phyloP scores from a whole-genome alignment of 192 early-diverging fungal species.

The Linnemannia elongata region DNA sequence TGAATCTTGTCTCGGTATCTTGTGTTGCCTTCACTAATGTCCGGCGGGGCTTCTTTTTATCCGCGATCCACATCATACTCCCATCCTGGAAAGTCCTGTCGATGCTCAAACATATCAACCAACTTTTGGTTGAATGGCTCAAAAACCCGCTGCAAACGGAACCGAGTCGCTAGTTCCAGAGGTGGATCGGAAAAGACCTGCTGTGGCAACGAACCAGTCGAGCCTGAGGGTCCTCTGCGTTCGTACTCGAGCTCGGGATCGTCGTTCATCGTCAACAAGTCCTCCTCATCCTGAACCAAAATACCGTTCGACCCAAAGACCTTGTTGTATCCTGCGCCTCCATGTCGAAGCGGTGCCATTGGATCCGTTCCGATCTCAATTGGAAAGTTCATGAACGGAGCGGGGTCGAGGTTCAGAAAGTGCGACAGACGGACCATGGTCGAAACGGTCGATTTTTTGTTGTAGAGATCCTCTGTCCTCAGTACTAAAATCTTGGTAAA shows the following conservation, averaged over 20 bases:
- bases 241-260: slow-evolving; percentile 38
- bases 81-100: slow-evolving; percentile 63
- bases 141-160: slow-evolving; percentile 63
- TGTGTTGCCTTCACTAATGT: not conserved
- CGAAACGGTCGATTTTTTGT: slow-evolving; percentile 47
- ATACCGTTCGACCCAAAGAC: slow-evolving; percentile 34
- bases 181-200: slow-evolving; percentile 37
- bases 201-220: slow-evolving; percentile 14
- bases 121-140: slow-evolving; percentile 61
- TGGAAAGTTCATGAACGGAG: slow-evolving; percentile 50
- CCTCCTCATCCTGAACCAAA: slow-evolving; percentile 42
- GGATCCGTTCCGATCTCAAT: slow-evolving; percentile 54
- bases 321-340: slow-evolving; percentile 37
- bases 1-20: not conserved
- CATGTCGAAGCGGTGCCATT: slow-evolving; percentile 47
- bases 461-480: slow-evolving; percentile 51
- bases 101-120: slow-evolving; percentile 61
- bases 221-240: not conserved
- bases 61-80: slow-evolving; percentile 68
- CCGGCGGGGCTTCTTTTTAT: slow-evolving; percentile 15
- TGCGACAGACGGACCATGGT: slow-evolving; percentile 52
- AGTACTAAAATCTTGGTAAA: slow-evolving; percentile 55
- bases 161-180: slow-evolving; percentile 60
- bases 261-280: slow-evolving; percentile 21
- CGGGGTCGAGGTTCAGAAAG: slow-evolving; percentile 51